A percentile compares a stretch with the other conserved stretches of the same genome.
Evolutionary conservation across 2,329 filamentous ascomycete genomes (phyloP).

Genomic region (Rhexocercosporidium sp.): DNA sequence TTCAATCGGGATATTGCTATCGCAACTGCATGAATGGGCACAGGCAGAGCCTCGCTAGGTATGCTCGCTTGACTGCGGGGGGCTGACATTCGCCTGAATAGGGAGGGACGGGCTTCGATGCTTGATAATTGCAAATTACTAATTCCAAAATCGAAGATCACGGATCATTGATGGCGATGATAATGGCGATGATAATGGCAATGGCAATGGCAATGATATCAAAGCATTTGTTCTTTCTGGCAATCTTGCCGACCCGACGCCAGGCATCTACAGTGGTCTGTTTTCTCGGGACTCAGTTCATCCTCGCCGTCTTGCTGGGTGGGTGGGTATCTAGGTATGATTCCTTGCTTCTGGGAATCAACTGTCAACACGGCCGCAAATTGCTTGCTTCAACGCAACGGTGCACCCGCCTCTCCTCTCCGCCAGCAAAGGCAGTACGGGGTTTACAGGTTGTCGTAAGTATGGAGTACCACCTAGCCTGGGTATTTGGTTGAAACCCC

Average conservation of each 20-base stretch:
- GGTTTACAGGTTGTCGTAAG: neutral
- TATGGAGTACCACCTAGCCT: no score
- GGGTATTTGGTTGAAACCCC: neutral
- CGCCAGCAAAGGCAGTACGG: neutral
- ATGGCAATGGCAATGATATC: neutral
- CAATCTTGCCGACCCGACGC: conserved; percentile 11
- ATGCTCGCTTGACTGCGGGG: neutral
- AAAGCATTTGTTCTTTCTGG: conserved; percentile 2
- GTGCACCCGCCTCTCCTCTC: neutral
- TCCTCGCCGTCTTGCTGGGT: neutral
- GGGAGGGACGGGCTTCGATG: neutral
- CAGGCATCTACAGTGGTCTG: conserved; percentile 22
- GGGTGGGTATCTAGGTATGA: neutral
- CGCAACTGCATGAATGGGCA: neutral
- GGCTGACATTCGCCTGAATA: neutral
- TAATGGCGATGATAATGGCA: neutral
- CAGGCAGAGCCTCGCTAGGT: conserved; percentile 9
- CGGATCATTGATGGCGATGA: neutral
- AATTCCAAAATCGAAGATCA: neutral
- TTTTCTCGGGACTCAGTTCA: conserved; percentile 31
- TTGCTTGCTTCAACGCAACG: neutral
- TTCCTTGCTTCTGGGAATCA: neutral
- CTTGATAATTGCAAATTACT: conserved; percentile 8
- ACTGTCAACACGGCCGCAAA: neutral
- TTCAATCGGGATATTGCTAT: neutral